These are phyloP conservation scores for Albatrellus sp. DNA, from an alignment of 1,284 basidiomycete genomes.

Conservation along the genomic window DNA sequence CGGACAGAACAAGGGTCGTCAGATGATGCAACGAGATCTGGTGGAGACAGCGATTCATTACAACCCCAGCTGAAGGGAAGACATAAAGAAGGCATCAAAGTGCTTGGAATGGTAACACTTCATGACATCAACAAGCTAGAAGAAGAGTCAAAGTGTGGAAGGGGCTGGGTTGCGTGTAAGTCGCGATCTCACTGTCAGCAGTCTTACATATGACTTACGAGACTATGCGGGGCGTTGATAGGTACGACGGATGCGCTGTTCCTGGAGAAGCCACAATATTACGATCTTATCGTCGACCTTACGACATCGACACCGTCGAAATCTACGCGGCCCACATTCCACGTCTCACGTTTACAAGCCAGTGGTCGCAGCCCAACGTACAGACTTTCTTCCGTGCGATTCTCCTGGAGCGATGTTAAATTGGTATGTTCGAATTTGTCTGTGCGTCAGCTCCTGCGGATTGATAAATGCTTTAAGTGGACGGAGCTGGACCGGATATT, in stretches of 20 bases:
- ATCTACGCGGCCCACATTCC: slow-evolving; percentile 51
- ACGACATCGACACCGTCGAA: slow-evolving; percentile 49
- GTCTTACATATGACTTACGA: not conserved
- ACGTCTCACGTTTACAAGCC: slow-evolving; percentile 34
- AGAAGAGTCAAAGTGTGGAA: slow-evolving; percentile 38
- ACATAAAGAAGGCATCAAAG: slow-evolving; percentile 41
- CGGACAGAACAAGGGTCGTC: slow-evolving; percentile 23
- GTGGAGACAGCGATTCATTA: slow-evolving; percentile 8
- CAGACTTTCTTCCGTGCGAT: slow-evolving; percentile 48
- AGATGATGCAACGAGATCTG: slow-evolving; percentile 11
- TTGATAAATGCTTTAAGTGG: slow-evolving; percentile 33
- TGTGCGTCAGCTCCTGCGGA: not conserved
- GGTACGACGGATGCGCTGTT: slow-evolving; percentile 73
- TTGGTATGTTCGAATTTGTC: slow-evolving; percentile 33
- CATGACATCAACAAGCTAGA: slow-evolving; percentile 52
- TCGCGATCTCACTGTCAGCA: slow-evolving; percentile 8
- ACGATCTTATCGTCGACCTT: slow-evolving; percentile 67
- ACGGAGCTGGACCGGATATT: slow-evolving; percentile 59
- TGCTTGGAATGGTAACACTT: slow-evolving; percentile 68
- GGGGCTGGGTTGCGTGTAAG: slow-evolving; percentile 70
- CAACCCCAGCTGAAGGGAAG: slow-evolving; percentile 27
- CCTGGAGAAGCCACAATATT: slow-evolving; percentile 62
- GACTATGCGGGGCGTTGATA: slow-evolving; percentile 11
- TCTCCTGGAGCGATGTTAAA: slow-evolving; percentile 71
- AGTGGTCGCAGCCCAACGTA: slow-evolving; percentile 30